A percentile compares a stretch with the other conserved stretches of the same genome.
These are phyloP conservation scores for Poronia punctata DNA, from an alignment of 495 filamentous ascomycete species.

Conservation along the genomic window DNA sequence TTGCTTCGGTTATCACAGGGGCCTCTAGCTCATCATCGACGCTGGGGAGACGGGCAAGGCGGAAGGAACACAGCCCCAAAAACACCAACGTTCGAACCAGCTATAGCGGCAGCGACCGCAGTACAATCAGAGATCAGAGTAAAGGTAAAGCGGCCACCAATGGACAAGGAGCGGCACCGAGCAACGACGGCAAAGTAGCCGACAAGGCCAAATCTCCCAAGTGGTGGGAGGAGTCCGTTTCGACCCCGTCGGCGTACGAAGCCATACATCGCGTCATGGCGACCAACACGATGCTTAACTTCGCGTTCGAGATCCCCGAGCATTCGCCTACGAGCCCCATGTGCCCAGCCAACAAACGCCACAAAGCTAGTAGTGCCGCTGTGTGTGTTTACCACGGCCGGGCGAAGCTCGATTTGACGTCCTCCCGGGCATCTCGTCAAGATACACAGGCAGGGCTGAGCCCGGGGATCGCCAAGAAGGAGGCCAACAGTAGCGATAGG, in stretches of 20 bases:
- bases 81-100: too few species aligned
- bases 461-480: neutral
- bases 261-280: slow-evolving; percentile 2
- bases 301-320: slow-evolving; percentile 54
- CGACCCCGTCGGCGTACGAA: neutral
- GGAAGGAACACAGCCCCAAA: too few species aligned
- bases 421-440: neutral
- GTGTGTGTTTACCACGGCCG: slow-evolving; percentile 45
- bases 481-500: neutral
- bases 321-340: slow-evolving; percentile 58
- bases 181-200: slow-evolving; percentile 7
- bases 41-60: too few species aligned
- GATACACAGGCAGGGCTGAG: neutral
- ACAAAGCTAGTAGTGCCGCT: slow-evolving; percentile 45
- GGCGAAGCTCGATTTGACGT: slow-evolving; percentile 9
- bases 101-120: too few species aligned
- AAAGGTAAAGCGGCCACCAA: too few species aligned
- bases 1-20: too few species aligned
- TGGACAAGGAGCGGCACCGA: slow-evolving; percentile 13
- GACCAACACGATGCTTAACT: slow-evolving; percentile 10
- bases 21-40: too few species aligned
- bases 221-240: slow-evolving; percentile 26
- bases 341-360: slow-evolving; percentile 53
- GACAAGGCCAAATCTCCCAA: slow-evolving; percentile 10
- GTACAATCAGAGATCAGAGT: too few species aligned